Base-by-base conservation (phyloP, 257 asterid species). In the Solanum bulbocastanum region DNA sequence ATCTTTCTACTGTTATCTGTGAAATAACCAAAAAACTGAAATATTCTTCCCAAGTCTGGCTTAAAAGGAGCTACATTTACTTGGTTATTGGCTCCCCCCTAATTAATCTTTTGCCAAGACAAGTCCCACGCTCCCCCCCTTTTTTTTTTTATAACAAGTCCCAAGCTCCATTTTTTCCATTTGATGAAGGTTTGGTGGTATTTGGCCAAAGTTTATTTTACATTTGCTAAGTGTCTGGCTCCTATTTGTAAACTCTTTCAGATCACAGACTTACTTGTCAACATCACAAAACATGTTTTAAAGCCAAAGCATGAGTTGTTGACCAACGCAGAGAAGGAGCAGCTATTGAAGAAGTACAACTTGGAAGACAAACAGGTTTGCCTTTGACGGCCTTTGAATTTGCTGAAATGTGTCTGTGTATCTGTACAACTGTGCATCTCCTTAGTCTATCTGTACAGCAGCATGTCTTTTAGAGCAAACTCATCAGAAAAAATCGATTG, bases 221-320 rank as follows among this genome's bases (percentile, higher is more conserved):
- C 66, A 14, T 46, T n/a, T 81, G 66, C 84, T 33, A 27, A 87
- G 46, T 68, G n/a, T 56, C 35, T 37, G 66, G 42, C 42, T 69
- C 37, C 8, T 44, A 23, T 40, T 81, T 89, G 58, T 88, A 81
- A 30, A 78, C 37, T 76, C 87, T 88, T 90, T 83, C 93, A 97
- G 99, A 96, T 97, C 85, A 92, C 94, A 3, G 98, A 97, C 91
- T 90, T 97, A 93, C 98, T 97, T 37, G 94, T 93, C 87, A 97
- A 97, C 90, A 81, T 93, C 81, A 97, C 99, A 20, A 96, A 91
- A 92, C 99, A 97, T 46, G 96, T 90, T 10, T 90, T 95, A 92
- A 96, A 94, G 94, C 99, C 99, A 56, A 94, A 92, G 87, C 99
- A 97, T 90, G 96, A 91, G 86, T 86, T 97, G 87, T 95, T 97